phyloP scores from a whole-genome alignment of 169 alveolate species.

The Toxoplasma gondii region DNA sequence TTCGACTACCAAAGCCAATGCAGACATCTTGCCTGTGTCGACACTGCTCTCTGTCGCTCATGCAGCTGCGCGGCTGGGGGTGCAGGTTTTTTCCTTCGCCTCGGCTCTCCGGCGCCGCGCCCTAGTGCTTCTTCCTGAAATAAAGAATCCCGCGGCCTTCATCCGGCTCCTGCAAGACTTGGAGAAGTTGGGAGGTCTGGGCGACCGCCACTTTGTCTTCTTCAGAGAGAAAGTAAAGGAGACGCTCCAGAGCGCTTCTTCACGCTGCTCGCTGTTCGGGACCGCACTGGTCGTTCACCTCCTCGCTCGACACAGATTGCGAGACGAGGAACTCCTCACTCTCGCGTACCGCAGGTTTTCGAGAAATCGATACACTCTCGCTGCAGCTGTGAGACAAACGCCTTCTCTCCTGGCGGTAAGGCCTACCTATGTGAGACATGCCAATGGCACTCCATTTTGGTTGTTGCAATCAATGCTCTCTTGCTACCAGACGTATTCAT shows the following conservation, averaged over 20 bases:
- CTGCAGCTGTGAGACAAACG: conserved; percentile 12
- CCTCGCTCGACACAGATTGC: neutral
- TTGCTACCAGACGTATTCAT: too few species aligned
- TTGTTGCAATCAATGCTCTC: too few species aligned
- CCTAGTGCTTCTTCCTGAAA: neutral
- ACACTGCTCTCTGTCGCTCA: neutral
- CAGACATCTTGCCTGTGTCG: neutral
- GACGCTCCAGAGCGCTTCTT: neutral
- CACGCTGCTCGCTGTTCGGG: neutral
- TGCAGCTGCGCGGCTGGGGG: neutral
- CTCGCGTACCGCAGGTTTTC: neutral
- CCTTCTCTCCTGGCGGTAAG: conserved; percentile 20
- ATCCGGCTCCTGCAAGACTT: conserved; percentile 12
- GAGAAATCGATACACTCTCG: neutral
- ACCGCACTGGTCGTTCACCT: neutral
- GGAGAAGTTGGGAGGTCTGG: conserved; percentile 9
- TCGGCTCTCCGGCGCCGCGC: neutral
- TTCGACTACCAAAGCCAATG: neutral
- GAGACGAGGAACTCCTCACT: conserved; percentile 9
- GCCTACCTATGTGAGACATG: neutral
- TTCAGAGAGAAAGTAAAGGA: neutral
- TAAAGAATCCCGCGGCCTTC: conserved; percentile 10
- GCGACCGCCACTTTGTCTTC: conserved; percentile 10
- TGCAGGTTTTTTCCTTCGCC: neutral
- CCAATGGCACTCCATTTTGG: neutral